Conservation (phyloP, 2,329 filamentous ascomycete species). For the Endothia cerciana region DNA sequence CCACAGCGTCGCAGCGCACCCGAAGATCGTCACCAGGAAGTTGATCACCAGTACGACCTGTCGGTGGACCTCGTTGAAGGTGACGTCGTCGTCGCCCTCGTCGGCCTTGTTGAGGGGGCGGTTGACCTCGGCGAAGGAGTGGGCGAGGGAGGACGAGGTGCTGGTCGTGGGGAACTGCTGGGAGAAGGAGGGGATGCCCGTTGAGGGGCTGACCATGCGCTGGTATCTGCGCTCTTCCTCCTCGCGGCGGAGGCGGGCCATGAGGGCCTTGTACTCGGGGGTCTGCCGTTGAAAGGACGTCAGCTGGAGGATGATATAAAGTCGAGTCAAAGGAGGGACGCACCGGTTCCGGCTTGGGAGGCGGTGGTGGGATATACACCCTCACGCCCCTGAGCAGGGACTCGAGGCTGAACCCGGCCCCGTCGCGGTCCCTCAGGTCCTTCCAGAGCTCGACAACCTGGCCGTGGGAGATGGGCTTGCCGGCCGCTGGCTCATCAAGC, state of each 20-base stretch:
- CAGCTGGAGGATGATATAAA: neutral
- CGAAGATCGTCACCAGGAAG: conserved; percentile 82
- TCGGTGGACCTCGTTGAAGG: conserved; percentile 75
- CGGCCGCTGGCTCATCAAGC: conserved; percentile 55
- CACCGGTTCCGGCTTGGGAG: conserved; percentile 78
- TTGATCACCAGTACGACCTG: conserved; percentile 87
- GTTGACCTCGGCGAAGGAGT: conserved; percentile 60
- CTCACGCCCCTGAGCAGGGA: conserved; percentile 70
- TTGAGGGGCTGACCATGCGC: conserved; percentile 70
- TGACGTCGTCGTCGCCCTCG: conserved; percentile 61
- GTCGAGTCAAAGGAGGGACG: conserved; percentile 36
- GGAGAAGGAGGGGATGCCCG: conserved; percentile 54
- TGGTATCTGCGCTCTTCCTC: conserved; percentile 84
- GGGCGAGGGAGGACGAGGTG: conserved; percentile 51
- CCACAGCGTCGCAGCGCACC: conserved; percentile 78
- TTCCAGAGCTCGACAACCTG: conserved; percentile 69
- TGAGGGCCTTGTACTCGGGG: conserved; percentile 82
- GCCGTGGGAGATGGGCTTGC: conserved; percentile 71
- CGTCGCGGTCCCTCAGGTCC: conserved; percentile 45
- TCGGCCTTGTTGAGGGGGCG: conserved; percentile 50
- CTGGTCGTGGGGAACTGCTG: conserved; percentile 56
- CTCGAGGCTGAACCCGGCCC: conserved; percentile 60
- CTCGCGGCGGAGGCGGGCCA: conserved; percentile 80
- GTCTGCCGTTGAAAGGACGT: conserved; percentile 53
- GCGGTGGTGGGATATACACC: conserved; percentile 79